These are phyloP conservation scores for Backusella australiensis DNA, from an alignment of 192 early-diverging fungal genomes.

Conservation along the genomic window DNA sequence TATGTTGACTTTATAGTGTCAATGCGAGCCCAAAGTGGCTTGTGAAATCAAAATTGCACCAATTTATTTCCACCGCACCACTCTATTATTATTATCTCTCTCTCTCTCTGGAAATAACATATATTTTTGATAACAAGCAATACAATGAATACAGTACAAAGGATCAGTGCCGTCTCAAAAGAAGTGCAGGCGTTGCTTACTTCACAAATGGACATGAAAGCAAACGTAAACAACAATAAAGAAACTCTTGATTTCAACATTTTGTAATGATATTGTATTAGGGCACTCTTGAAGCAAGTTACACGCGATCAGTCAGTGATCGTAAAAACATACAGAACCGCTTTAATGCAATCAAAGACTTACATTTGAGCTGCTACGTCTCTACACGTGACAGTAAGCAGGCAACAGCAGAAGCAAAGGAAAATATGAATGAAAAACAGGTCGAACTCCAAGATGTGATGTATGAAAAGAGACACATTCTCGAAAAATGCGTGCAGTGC, in stretches of 20 bases:
- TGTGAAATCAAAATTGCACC: too few relatives aligned
- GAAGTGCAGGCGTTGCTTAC: not conserved
- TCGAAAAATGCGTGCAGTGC: slow-evolving; percentile 54
- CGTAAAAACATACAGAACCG: not conserved
- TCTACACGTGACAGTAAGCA: slow-evolving; percentile 40
- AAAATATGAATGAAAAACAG: slow-evolving; percentile 46
- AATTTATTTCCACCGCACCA: too few relatives aligned
- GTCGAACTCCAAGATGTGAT: slow-evolving; percentile 51
- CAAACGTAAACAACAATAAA: not conserved
- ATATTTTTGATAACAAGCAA: not conserved
- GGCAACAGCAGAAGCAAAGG: slow-evolving; percentile 52
- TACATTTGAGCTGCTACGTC: slow-evolving; percentile 7
- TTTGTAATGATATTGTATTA: not conserved
- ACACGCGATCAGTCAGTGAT: not conserved
- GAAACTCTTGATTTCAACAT: too few relatives aligned
- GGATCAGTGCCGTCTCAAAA: not conserved
- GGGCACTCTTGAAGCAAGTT: slow-evolving; percentile 16
- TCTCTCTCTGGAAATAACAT: not conserved
- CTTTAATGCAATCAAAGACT: slow-evolving; percentile 18
- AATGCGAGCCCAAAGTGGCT: too few relatives aligned
- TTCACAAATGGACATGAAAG: slow-evolving; percentile 1
- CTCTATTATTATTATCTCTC: not conserved
- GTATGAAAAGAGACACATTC: slow-evolving; percentile 57
- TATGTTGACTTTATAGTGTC: too few relatives aligned
- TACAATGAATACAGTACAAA: not conserved